Conservation (phyloP, 495 filamentous ascomycete genomes). For the Xylaria acuta region DNA sequence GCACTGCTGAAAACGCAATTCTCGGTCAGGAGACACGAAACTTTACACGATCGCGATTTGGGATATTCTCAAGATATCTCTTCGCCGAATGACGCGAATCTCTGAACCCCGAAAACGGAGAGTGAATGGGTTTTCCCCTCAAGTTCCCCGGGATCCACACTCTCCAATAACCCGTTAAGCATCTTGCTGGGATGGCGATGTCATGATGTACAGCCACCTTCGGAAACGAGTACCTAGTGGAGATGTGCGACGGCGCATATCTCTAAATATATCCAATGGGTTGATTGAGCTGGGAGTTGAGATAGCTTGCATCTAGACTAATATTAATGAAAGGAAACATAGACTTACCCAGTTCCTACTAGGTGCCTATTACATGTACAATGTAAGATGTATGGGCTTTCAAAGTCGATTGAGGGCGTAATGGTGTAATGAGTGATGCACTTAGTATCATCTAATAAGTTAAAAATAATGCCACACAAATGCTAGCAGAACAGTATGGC, state of each 20-base stretch:
- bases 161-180: neutral
- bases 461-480: neutral
- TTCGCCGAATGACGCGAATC: conserved; percentile 1
- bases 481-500: neutral
- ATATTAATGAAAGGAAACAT: too few relatives aligned
- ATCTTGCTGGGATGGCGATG: neutral
- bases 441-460: neutral
- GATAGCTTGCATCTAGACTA: too few relatives aligned
- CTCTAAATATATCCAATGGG: too few relatives aligned
- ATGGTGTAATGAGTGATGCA: neutral
- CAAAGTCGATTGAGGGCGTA: too few relatives aligned
- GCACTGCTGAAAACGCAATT: neutral
- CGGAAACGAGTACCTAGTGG: too few relatives aligned
- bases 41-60: neutral
- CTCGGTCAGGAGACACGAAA: neutral
- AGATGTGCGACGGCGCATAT: too few relatives aligned
- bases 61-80: neutral
- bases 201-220: too few relatives aligned
- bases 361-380: too few relatives aligned
- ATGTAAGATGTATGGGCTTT: too few relatives aligned
- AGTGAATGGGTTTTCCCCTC: neutral
- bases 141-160: neutral
- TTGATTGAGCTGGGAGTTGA: too few relatives aligned
- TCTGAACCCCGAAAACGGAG: conserved; percentile 8
- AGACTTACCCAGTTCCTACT: too few relatives aligned